Evolutionary conservation across 2,329 filamentous ascomycete genomes (phyloP).

Genomic region (Zasmidium angulare): DNA sequence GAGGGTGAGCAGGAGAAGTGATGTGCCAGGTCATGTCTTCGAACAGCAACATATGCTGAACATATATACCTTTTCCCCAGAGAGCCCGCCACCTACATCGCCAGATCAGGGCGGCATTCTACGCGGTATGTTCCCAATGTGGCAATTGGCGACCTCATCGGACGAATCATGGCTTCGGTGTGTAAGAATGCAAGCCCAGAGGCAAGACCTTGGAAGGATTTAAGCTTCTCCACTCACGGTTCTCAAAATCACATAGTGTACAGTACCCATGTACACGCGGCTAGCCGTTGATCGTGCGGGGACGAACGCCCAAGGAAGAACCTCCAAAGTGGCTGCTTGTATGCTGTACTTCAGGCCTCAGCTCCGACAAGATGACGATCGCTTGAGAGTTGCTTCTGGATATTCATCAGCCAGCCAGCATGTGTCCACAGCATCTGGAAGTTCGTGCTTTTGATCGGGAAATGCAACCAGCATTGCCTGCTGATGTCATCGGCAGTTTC

Average conservation of each 20-base stretch:
- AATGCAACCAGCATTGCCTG: no score
- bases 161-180: not conserved
- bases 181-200: not conserved
- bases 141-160: not conserved
- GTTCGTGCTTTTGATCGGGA: no score
- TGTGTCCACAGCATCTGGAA: no score
- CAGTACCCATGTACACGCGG: not conserved
- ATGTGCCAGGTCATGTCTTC: no score
- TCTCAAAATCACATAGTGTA: not conserved
- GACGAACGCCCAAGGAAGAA: not conserved
- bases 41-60: not conserved
- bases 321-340: no score
- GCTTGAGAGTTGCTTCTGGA: no score
- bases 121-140: not conserved
- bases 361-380: no score
- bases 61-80: not conserved
- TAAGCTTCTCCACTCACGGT: not conserved
- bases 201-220: not conserved
- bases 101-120: not conserved
- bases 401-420: no score
- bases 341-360: no score
- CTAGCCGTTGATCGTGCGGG: no score
- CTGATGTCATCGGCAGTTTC: no score
- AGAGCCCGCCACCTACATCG: not conserved
- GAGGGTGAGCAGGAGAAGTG: not conserved